A percentile compares a stretch with the other conserved stretches of the same genome.
phyloP scores from a whole-genome alignment of 108 stramenopile species.

The Licmophora abbreviata region DNA sequence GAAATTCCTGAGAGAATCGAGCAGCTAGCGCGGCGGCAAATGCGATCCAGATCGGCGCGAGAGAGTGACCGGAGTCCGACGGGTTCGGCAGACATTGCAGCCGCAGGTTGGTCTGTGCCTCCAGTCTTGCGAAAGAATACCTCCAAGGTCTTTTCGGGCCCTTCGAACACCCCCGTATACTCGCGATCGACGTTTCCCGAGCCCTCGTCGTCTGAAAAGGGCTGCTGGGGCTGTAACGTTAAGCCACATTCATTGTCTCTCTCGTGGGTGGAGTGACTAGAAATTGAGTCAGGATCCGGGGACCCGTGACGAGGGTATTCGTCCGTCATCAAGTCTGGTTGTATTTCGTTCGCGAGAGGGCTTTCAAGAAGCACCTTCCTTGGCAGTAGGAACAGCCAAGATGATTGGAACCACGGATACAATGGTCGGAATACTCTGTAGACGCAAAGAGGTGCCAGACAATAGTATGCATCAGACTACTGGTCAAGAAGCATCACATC shows the following conservation, averaged over 20 bases:
- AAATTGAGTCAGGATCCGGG: not conserved
- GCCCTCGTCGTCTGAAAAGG: slow-evolving; percentile 70
- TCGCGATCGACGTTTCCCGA: slow-evolving; percentile 60
- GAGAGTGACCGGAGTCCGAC: slow-evolving; percentile 81
- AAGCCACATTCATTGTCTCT: not conserved
- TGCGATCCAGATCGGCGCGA: slow-evolving; percentile 75
- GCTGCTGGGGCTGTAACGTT: too few species aligned
- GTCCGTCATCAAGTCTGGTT: not conserved
- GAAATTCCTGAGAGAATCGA: slow-evolving; percentile 89
- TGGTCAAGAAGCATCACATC: too few species aligned
- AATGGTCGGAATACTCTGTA: slow-evolving; percentile 24
- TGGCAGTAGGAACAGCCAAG: slow-evolving; percentile 53
- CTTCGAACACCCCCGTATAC: slow-evolving; percentile 82
- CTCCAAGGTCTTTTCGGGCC: slow-evolving; percentile 86
- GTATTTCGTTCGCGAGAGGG: slow-evolving; percentile 9
- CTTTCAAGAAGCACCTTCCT: slow-evolving; percentile 46
- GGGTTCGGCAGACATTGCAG: slow-evolving; percentile 23
- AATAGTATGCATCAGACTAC: too few species aligned
- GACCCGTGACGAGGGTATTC: not conserved
- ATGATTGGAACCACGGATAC: slow-evolving; percentile 44
- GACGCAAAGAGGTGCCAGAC: not conserved
- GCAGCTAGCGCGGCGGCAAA: slow-evolving; percentile 92
- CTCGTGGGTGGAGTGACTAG: not conserved
- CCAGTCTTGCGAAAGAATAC: slow-evolving; percentile 66
- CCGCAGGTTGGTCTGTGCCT: slow-evolving; percentile 12